Percentiles rank a stretch among this genome's conserved stretches.
Conservation (phyloP, 2,329 filamentous ascomycete genomes). For the Zymoseptoria tritici region DNA sequence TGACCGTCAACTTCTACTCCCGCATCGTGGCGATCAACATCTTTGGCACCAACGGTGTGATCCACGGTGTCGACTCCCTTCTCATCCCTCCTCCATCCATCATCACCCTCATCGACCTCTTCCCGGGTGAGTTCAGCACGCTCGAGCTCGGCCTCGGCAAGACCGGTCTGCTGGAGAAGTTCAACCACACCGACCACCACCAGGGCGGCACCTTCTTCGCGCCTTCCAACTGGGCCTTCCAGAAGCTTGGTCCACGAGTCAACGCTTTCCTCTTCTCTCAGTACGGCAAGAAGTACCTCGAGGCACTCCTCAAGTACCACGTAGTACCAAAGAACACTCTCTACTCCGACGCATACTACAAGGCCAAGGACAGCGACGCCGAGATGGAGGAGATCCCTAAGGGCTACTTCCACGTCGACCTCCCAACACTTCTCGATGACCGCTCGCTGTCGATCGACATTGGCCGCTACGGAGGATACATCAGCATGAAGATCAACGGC, state of each 20-base stretch:
- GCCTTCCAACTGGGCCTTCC: constrained; percentile 74
- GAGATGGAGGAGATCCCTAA: constrained; percentile 29
- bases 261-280: constrained; percentile 83
- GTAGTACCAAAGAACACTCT: constrained; percentile 66
- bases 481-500: constrained; percentile 68
- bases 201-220: constrained; percentile 71
- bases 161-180: constrained; percentile 59
- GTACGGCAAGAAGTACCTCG: constrained; percentile 66
- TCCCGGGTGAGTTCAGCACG: constrained; percentile 69
- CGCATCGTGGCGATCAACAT: constrained; percentile 64
- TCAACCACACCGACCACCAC: constrained; percentile 47
- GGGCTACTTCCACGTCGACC: constrained; percentile 58
- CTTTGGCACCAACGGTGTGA: constrained; percentile 67
- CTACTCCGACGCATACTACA: constrained; percentile 78
- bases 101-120: constrained; percentile 55
- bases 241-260: constrained; percentile 60
- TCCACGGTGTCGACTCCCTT: constrained; percentile 68
- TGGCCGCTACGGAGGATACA: constrained; percentile 57
- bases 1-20: constrained; percentile 70
- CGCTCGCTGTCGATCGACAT: constrained; percentile 66
- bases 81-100: constrained; percentile 67
- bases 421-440: constrained; percentile 64
- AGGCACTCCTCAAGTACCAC: constrained; percentile 71
- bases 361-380: constrained; percentile 26
- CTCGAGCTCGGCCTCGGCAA: constrained; percentile 66